Evolutionary conservation across 192 early-diverging fungal genomes (phyloP), one percentile per base, ranked within the genome.

Genomic region (Backusella circina): DNA sequence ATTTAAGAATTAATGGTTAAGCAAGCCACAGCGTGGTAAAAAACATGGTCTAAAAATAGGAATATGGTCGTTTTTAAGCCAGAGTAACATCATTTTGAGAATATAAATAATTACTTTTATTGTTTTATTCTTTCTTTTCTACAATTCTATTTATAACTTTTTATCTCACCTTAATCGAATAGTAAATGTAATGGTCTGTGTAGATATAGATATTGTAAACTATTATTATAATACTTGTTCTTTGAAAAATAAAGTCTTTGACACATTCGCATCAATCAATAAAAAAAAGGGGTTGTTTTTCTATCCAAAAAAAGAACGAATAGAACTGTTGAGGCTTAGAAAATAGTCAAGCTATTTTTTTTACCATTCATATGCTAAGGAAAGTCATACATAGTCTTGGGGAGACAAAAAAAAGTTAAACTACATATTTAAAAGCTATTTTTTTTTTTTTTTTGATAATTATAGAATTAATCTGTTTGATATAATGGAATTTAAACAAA

Each of bases 1-100:
- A 28, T 61, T 61, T 61, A 26, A 61, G 54, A 61, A 28, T 26
- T 61, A 1, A 61, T 61, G 54, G 54, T 61, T 26, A 12, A 61
- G 28, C 54, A 28, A 61, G 54, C 54, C 54, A 61, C 54, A 61
- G 54, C 54, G 54, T 61, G 54, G 54, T 61, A 61, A 61, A 57
- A 61, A 26, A 61, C 10, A 26, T 10, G 54, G 9, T 9, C 54
- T 61, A 61, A 61, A 61, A 61, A 61, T 61, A 61, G 54, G 9
- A 12, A 12, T 26, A 28, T n/a, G 18, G 10, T 61, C 23, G 12
- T 2, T 61, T 61, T 61, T 61, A 28, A 61, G 54, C 54, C 54
- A 5, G 26, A 1, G 0, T 61, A 13, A 10, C 26, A 61, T 47
- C 9, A 57, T 28, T 4, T 26, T 57, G 9, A 26, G 21, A 23